Conservation (phyloP, 768 basidiomycete genomes). For the Amylocystis lapponica region DNA sequence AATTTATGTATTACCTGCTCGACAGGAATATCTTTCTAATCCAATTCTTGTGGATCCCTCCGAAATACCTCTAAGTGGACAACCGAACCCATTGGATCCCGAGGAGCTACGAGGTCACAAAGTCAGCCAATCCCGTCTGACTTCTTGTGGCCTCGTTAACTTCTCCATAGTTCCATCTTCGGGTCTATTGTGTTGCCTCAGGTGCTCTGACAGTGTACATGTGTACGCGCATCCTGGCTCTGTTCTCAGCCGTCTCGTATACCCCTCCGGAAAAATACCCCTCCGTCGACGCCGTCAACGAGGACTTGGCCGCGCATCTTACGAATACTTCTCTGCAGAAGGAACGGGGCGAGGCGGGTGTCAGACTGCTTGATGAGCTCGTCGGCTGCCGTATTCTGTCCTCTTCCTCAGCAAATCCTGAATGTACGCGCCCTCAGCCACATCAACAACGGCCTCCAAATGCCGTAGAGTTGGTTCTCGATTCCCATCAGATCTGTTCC, state of each 20-base stretch:
- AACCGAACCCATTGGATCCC: slow-evolving; percentile 4
- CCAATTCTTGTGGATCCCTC: slow-evolving; percentile 77
- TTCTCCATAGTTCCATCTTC: slow-evolving; percentile 76
- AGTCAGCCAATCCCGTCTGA: slow-evolving; percentile 32
- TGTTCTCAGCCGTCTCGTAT: slow-evolving; percentile 82
- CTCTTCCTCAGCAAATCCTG: background rate
- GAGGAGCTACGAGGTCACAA: slow-evolving; percentile 46
- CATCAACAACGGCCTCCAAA: slow-evolving; percentile 5
- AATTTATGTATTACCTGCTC: background rate
- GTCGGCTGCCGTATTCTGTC: slow-evolving; percentile 55
- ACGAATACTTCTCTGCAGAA: slow-evolving; percentile 90
- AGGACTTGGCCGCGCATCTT: slow-evolving; percentile 67
- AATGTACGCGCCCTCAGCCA: too few relatives aligned
- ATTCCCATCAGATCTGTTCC: slow-evolving; percentile 4
- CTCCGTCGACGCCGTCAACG: slow-evolving; percentile 13
- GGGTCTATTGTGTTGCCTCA: slow-evolving; percentile 78
- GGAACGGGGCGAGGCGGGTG: slow-evolving; percentile 58
- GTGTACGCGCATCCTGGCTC: slow-evolving; percentile 75
- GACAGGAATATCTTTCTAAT: slow-evolving; percentile 76
- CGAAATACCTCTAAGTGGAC: slow-evolving; percentile 32
- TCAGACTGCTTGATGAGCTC: slow-evolving; percentile 78
- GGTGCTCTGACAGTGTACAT: slow-evolving; percentile 78
- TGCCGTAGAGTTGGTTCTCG: slow-evolving; percentile 10
- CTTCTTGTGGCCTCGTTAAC: background rate
- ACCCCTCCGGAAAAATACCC: too few relatives aligned